Base-by-base conservation (phyloP, 192 early-diverging fungal species). In the Podochytrium sp. region DNA sequence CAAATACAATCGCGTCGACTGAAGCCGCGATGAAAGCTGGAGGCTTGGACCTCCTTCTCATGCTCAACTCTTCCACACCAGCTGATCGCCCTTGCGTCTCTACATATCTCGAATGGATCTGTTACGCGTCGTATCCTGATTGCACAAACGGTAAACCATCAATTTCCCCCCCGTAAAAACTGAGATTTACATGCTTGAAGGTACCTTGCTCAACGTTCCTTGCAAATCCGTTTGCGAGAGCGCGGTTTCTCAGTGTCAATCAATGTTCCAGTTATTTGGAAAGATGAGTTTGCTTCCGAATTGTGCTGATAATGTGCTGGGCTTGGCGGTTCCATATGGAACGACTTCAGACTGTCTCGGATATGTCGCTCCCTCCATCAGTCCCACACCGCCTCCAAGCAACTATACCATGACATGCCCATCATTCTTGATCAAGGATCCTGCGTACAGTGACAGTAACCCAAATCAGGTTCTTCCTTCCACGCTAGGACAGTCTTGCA, bases 221-320 rank as follows among this genome's bases (percentile, higher is more conserved):
- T 57, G 55, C 55, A 57, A 57, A 29, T 57, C 55, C 18, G 55
- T 57, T 18, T 57, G 55, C 29, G n/a, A 57, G 29, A 12, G 29
- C 14, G 55, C 29, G 0, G 55, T 20, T 14, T 14, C 18, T 18
- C 12, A 57, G 29, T 57, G 55, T 29, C 14, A 18, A 18, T 27
- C 55, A 14, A 1, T 57, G 18, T 57, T 57, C 30, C 14, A 18
- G n/a, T 14, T 25, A 29, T 57, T 57, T 30, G 55, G 55, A 18
- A 57, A 57, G 29, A 27, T 14, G 30, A 57, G 29, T 12, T 29
- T 57, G 18, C 55, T 57, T 57, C 55, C 55, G 30, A 29, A n/a
- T n/a, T n/a, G n/a, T n/a, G n/a, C n/a, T n/a, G n/a, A n/a, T n/a
- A n/a, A n/a, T n/a, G n/a, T n/a, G n/a, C n/a, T n/a, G n/a, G n/a